Evolutionary conservation across 257 asterid genomes (phyloP).

Genomic region (Euphrasia confusa): DNA sequence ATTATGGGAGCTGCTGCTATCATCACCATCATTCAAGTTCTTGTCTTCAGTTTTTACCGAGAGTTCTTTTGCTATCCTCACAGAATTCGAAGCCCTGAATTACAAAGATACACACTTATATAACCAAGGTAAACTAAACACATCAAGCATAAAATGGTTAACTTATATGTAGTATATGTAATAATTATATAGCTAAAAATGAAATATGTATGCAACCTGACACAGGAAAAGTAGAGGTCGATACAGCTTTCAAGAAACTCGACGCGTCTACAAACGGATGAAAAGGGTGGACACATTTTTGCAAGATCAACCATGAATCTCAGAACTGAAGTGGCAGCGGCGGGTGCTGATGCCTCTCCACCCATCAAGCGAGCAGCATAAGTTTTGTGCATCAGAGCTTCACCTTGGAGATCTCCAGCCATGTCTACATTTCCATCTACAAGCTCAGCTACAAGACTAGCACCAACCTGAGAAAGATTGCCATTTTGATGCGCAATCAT

Average conservation of each 20-base stretch:
- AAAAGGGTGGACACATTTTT: slow-evolving; percentile 95
- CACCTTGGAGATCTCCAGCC: slow-evolving; percentile 98
- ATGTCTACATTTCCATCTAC: slow-evolving; percentile 73
- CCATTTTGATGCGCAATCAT: slow-evolving; percentile 85
- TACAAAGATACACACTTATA: background rate
- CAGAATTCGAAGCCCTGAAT: slow-evolving; percentile 90
- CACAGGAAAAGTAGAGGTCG: slow-evolving; percentile 94
- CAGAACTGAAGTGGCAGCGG: slow-evolving; percentile 94
- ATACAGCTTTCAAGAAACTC: slow-evolving; percentile 95
- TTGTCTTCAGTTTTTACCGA: slow-evolving; percentile 62
- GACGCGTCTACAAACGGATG: slow-evolving; percentile 77
- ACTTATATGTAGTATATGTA: slow-evolving; percentile 19
- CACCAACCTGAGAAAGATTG: slow-evolving; percentile 84
- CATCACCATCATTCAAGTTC: slow-evolving; percentile 66
- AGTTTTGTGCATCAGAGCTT: slow-evolving; percentile 98
- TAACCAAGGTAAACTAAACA: slow-evolving; percentile 10
- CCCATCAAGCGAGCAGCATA: slow-evolving; percentile 99
- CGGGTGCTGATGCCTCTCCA: slow-evolving; percentile 99
- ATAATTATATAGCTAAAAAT: slow-evolving; percentile 13
- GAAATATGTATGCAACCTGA: slow-evolving; percentile 52
- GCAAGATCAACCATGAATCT: slow-evolving; percentile 99
- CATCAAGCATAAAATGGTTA: slow-evolving; percentile 13
- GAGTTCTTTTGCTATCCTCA: slow-evolving; percentile 86
- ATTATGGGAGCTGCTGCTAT: slow-evolving; percentile 77
- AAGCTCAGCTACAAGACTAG: slow-evolving; percentile 88